Evolutionary conservation across 495 filamentous ascomycete species (phyloP).

Genomic region (Thozetella sp.): DNA sequence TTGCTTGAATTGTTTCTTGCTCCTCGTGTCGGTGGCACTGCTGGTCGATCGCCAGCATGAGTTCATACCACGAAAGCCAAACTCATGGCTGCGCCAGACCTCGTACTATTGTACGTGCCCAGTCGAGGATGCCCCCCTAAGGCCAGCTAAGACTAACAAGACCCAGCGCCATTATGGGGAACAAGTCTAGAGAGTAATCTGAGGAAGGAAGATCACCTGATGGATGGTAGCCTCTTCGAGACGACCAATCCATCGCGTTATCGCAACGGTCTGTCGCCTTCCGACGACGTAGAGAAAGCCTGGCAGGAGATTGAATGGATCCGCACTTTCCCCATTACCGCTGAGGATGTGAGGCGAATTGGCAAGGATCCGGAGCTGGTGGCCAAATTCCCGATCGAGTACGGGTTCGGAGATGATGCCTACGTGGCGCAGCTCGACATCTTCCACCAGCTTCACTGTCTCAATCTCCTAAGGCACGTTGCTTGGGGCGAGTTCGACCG

Average conservation of each 20-base stretch:
- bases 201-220: neutral
- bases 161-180: neutral
- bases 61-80: neutral
- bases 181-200: neutral
- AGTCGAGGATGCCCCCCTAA: neutral
- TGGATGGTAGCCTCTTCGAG: neutral
- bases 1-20: neutral
- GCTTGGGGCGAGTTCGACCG: constrained; percentile 22
- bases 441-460: constrained; percentile 24
- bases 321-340: constrained; percentile 13
- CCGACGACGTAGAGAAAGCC: neutral
- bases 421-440: constrained; percentile 23
- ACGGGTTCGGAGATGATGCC: constrained; percentile 21
- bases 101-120: neutral
- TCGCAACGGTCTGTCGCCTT: neutral
- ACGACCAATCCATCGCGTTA: neutral
- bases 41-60: neutral
- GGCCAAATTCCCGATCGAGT: constrained; percentile 17
- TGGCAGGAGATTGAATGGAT: constrained; percentile 13
- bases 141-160: neutral
- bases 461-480: constrained; percentile 21
- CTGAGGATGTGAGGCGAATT: constrained; percentile 17
- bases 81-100: neutral
- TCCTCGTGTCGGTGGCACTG: neutral
- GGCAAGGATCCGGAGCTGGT: constrained; percentile 25